These are phyloP conservation scores for Tricharina praecox DNA, from an alignment of 495 filamentous ascomycete species.

Conservation along the genomic window DNA sequence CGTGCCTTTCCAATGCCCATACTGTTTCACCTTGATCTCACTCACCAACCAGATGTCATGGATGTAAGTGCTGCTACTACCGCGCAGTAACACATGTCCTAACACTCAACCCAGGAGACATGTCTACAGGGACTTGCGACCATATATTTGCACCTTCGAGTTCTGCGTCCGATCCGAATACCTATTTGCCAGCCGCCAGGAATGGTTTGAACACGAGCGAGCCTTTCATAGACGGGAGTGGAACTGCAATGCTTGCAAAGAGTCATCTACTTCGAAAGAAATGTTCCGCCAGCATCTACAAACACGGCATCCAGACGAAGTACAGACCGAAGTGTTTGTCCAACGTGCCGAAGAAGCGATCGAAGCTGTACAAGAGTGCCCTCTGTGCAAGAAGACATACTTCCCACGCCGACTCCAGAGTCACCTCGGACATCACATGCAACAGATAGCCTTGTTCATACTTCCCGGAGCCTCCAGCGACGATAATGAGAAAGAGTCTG, in stretches of 20 bases:
- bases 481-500: background rate
- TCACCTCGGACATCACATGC: conserved; percentile 20
- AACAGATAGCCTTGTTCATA: conserved; percentile 19
- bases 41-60: conserved; percentile 2
- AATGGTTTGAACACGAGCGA: conserved; percentile 23
- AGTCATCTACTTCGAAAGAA: background rate
- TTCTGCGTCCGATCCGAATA: conserved; percentile 10
- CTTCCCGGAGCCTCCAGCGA: conserved; percentile 7
- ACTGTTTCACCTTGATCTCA: conserved; percentile 12
- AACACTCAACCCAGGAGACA: conserved; percentile 14
- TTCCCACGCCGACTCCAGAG: conserved; percentile 5
- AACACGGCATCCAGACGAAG: conserved; percentile 3
- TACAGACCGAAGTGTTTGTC: conserved; percentile 5
- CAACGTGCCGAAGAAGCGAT: conserved; percentile 14
- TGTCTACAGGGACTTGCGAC: conserved; percentile 21
- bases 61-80: conserved; percentile 11
- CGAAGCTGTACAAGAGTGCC: conserved; percentile 8
- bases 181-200: conserved; percentile 16
- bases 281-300: conserved; percentile 8
- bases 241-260: conserved; percentile 13
- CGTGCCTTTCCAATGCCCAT: conserved; percentile 18
- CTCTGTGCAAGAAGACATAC: conserved; percentile 9
- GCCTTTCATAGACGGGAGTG: conserved; percentile 19
- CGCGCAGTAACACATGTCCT: conserved; percentile 3
- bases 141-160: conserved; percentile 23